phyloP scores from a whole-genome alignment of 352 stramenopile genomes.

The Detonula confervacea region DNA sequence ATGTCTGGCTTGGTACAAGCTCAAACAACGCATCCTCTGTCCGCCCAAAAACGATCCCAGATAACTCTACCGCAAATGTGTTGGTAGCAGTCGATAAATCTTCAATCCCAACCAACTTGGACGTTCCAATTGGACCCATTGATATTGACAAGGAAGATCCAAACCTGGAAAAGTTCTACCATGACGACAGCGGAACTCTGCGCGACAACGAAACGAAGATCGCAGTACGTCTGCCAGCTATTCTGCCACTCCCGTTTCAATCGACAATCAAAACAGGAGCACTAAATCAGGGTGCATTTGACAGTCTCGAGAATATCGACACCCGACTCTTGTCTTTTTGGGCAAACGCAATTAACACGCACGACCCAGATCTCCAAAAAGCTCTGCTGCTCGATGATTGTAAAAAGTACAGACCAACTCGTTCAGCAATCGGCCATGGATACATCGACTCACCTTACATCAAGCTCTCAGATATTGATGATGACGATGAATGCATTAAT shows the following conservation, averaged over 20 bases:
- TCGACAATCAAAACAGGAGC: neutral
- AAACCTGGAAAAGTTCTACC: neutral
- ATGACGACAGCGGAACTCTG: neutral
- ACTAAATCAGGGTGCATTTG: neutral
- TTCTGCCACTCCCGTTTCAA: neutral
- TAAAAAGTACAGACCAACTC: neutral
- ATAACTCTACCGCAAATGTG: neutral
- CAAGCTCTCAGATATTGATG: conserved; percentile 2
- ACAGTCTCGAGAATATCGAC: neutral
- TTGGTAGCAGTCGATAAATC: neutral
- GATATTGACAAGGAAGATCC: neutral
- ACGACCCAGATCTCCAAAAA: neutral
- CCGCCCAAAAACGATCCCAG: neutral
- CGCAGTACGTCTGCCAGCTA: neutral
- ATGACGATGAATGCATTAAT: neutral
- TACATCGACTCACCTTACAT: conserved; percentile 6
- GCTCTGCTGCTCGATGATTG: neutral
- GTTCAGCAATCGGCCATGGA: neutral
- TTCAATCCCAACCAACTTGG: neutral
- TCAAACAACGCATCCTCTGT: neutral
- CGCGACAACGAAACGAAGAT: neutral
- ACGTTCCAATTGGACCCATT: neutral
- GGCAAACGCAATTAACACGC: neutral
- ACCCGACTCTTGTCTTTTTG: neutral
- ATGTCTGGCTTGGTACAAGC: neutral